Percentiles rank a stretch among this genome's conserved stretches.
Evolutionary conservation across 257 asterid genomes (phyloP).

Genomic region (Phtheirospermum japonicum): DNA sequence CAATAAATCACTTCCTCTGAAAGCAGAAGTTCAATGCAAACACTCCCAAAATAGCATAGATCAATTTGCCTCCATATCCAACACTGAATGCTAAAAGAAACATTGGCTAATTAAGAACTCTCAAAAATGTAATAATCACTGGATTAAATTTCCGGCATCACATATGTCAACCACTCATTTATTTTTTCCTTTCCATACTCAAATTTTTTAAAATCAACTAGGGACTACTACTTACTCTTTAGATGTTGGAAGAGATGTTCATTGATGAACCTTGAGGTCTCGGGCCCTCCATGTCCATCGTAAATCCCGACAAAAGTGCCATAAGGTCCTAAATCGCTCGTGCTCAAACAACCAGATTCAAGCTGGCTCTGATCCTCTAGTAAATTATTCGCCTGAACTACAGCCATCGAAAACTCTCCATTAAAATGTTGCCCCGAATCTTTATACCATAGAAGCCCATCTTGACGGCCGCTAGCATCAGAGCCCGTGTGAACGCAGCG

Average conservation of each 20-base stretch:
- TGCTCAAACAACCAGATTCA: slow-evolving; percentile 68
- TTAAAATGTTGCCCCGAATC: slow-evolving; percentile 69
- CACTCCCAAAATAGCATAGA: no score
- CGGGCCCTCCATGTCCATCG: slow-evolving; percentile 95
- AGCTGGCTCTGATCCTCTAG: slow-evolving; percentile 90
- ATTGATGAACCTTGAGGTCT: slow-evolving; percentile 67
- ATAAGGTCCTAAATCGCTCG: slow-evolving; percentile 52
- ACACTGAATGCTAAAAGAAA: no score
- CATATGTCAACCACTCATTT: no score
- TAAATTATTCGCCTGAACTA: slow-evolving; percentile 80
- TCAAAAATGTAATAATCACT: no score
- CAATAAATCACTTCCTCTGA: neutral
- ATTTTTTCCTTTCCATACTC: no score
- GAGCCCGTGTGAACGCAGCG: slow-evolving; percentile 42
- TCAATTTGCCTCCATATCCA: no score
- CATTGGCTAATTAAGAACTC: no score
- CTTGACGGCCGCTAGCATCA: slow-evolving; percentile 57
- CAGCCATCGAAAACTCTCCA: slow-evolving; percentile 88
- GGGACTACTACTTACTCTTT: slow-evolving; percentile 71
- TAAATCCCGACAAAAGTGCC: slow-evolving; percentile 88
- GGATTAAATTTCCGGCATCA: no score
- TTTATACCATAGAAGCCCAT: slow-evolving; percentile 73
- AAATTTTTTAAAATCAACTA: no score
- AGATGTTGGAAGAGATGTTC: slow-evolving; percentile 72
- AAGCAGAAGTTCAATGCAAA: neutral